phyloP scores from a whole-genome alignment of 2,329 filamentous ascomycete genomes.

The Penicillium glabrum region DNA sequence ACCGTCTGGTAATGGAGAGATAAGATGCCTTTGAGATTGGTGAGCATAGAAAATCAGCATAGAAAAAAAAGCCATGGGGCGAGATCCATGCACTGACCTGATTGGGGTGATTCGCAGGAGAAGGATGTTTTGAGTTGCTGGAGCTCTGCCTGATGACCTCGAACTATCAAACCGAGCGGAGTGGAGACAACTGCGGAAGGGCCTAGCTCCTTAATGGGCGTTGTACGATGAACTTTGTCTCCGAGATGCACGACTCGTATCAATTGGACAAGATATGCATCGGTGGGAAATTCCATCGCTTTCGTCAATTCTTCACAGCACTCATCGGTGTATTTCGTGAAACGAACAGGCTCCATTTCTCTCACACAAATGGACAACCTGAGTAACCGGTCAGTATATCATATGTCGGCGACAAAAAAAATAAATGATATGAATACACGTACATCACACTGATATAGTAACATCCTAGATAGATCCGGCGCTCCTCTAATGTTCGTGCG shows the following conservation, averaged over 20 bases:
- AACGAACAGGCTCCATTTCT: conserved; percentile 52
- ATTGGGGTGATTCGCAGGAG: conserved; percentile 5
- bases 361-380: conserved; percentile 35
- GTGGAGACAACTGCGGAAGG: conserved; percentile 10
- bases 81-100: conserved; percentile 8
- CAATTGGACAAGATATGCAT: conserved; percentile 49
- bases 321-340: conserved; percentile 53
- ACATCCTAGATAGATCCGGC: conserved; percentile 53
- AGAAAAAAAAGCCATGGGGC: neutral
- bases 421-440: conserved; percentile 21
- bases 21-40: conserved; percentile 17
- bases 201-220: conserved; percentile 20
- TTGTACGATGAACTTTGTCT: conserved; percentile 47
- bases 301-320: conserved; percentile 51
- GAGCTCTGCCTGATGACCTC: conserved; percentile 48
- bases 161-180: conserved; percentile 32
- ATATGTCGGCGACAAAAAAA: no score
- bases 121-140: conserved; percentile 18
- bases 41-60: neutral
- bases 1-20: conserved; percentile 26
- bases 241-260: conserved; percentile 53
- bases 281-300: conserved; percentile 48
- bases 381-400: neutral
- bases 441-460: conserved; percentile 58
- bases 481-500: conserved; percentile 52